A percentile compares a stretch with the other conserved stretches of the same genome.
These are phyloP conservation scores for Trichosporon inkin DNA, from an alignment of 1,284 basidiomycete species.

Conservation along the genomic window DNA sequence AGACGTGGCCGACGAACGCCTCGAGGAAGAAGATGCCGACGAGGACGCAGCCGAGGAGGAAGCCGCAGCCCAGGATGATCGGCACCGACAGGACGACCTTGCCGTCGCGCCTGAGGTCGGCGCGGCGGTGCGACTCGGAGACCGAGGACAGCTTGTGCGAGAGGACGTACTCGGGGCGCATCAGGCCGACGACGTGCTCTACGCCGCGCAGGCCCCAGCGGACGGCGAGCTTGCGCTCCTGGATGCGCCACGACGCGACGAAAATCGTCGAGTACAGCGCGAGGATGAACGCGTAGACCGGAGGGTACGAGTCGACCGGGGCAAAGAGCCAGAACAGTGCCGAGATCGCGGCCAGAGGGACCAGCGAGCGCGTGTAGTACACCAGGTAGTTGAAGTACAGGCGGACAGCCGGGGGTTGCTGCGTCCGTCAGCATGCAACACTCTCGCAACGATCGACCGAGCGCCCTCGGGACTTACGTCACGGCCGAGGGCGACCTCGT, in stretches of 20 bases:
- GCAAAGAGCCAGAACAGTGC: constrained; percentile 53
- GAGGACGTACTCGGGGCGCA: constrained; percentile 61
- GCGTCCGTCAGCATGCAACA: constrained; percentile 13
- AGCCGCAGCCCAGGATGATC: constrained; percentile 70
- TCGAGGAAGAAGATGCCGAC: constrained; percentile 80
- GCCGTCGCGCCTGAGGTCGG: constrained; percentile 55
- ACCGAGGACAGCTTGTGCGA: constrained; percentile 47
- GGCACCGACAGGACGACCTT: constrained; percentile 72
- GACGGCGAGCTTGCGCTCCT: constrained; percentile 71
- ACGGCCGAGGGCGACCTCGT: constrained; percentile 40
- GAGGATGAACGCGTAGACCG: constrained; percentile 67
- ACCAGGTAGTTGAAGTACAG: constrained; percentile 86
- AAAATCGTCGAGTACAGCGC: constrained; percentile 78
- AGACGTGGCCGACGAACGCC: constrained; percentile 77
- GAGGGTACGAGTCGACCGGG: constrained; percentile 60
- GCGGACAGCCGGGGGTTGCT: constrained; percentile 85
- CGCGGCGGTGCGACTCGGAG: constrained; percentile 21
- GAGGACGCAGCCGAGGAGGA: constrained; percentile 64
- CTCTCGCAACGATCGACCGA: constrained; percentile 19
- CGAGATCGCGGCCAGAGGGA: constrained; percentile 54
- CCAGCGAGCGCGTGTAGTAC: constrained; percentile 71
- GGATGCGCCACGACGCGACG: constrained; percentile 82
- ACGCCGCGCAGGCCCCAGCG: constrained; percentile 70
- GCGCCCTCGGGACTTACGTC: constrained; percentile 49
- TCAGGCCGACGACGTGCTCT: constrained; percentile 67